Conservation (phyloP, 495 filamentous ascomycete species). For the Penicillium simplicissimum region DNA sequence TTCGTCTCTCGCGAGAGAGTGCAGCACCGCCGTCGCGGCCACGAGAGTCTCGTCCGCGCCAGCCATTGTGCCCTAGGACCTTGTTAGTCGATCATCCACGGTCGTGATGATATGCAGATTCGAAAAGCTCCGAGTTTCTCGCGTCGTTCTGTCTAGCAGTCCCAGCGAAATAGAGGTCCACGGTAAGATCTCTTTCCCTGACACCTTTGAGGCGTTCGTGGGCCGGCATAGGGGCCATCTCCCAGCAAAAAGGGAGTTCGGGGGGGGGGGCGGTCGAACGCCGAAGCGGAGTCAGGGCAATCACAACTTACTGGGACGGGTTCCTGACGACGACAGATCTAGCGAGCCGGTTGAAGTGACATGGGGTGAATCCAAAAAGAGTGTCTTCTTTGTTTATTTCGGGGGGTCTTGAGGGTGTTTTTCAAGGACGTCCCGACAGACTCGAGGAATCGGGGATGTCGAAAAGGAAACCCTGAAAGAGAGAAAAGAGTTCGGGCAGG, state of each 20-base stretch:
- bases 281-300: slow-evolving; percentile 2
- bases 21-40: slow-evolving; percentile 63
- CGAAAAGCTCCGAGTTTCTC: not conserved
- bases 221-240: not conserved
- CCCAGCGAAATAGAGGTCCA: not conserved
- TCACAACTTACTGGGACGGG: slow-evolving; percentile 35
- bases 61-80: slow-evolving; percentile 52
- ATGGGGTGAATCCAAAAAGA: slow-evolving; percentile 34
- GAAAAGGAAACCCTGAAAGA: slow-evolving; percentile 19
- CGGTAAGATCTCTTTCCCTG: not conserved
- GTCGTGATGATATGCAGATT: slow-evolving; percentile 3
- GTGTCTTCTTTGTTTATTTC: not conserved
- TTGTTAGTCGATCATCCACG: slow-evolving; percentile 21
- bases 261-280: slow-evolving; percentile 13
- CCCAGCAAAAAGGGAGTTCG: slow-evolving; percentile 1
- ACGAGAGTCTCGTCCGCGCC: slow-evolving; percentile 61
- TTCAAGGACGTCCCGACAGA: slow-evolving; percentile 15
- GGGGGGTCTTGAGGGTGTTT: slow-evolving; percentile 5
- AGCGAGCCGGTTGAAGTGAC: slow-evolving; percentile 40
- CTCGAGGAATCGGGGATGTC: slow-evolving; percentile 19
- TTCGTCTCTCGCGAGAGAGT: slow-evolving; percentile 57
- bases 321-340: slow-evolving; percentile 46
- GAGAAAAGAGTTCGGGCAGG: not conserved
- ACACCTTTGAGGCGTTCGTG: not conserved
- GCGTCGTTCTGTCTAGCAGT: not conserved